Conservation (phyloP, 2,329 filamentous ascomycete genomes). For the Aspergillus aculeatinus region DNA sequence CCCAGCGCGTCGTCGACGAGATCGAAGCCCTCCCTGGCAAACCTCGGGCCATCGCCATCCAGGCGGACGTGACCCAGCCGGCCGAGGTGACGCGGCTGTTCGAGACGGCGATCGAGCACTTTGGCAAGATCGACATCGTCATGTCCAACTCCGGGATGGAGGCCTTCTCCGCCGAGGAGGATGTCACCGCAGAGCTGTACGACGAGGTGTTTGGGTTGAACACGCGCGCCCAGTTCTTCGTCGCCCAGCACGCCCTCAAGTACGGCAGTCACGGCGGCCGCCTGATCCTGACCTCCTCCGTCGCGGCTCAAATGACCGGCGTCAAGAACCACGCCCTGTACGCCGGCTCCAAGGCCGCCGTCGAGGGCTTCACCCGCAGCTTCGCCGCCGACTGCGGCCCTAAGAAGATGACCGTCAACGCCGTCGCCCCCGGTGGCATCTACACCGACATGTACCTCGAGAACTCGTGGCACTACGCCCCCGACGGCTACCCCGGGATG, state of each 20-base stretch:
- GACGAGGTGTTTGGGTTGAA: no score
- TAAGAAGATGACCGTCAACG: no score
- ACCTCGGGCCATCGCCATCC: slow-evolving; percentile 61
- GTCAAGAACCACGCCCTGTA: slow-evolving; percentile 72
- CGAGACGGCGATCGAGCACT: slow-evolving; percentile 60
- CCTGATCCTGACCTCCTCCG: slow-evolving; percentile 60
- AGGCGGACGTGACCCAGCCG: slow-evolving; percentile 67
- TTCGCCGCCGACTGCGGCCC: no score
- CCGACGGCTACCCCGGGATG: no score
- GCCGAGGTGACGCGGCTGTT: slow-evolving; percentile 64
- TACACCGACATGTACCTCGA: no score
- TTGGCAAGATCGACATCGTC: slow-evolving; percentile 68
- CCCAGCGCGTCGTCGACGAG: slow-evolving; percentile 1
- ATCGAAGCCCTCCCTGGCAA: slow-evolving; percentile 62
- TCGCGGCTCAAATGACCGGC: slow-evolving; percentile 42
- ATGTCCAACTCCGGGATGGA: slow-evolving; percentile 36
- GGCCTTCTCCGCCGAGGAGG: slow-evolving; percentile 54
- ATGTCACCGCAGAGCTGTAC: slow-evolving; percentile 46
- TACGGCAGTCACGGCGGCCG: slow-evolving; percentile 68
- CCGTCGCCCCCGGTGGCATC: no score
- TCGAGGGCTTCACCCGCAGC: slow-evolving; percentile 31
- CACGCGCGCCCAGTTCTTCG: slow-evolving; percentile 64
- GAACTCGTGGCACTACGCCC: no score
- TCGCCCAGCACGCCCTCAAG: slow-evolving; percentile 65
- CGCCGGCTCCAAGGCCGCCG: slow-evolving; percentile 73